Base-by-base conservation (phyloP, 371 early-diverging fungal species). In the Actinomucor elegans region DNA sequence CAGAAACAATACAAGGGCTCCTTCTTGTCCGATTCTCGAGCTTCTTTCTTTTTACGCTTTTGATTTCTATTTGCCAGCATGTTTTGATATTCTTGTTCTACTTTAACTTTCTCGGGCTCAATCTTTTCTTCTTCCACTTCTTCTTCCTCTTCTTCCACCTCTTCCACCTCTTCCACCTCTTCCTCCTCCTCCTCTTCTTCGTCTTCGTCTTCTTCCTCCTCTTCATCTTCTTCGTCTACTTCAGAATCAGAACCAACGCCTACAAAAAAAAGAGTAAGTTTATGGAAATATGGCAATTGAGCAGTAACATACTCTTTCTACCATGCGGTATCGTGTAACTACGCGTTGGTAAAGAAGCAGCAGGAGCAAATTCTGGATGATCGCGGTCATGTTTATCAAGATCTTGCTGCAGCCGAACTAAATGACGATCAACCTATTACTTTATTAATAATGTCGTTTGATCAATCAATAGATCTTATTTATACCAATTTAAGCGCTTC, bases 1-100 rank as follows among this genome's bases (percentile, higher is more conserved):
- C 98, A 98, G 53, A 88, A 88, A 63, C 98, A 98, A 67, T 98
- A 98, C 0, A 85, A 75, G 18, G 94, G 95, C 63, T 97, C 98
- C 54, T 93, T 63, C 27, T 63, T 57, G 26, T 69, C 63, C 4
- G 56, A 55, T 38, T 69, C 73, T 43, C 64, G 36, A 12, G 47
- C 61, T 43, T 68, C 75, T 32, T 68, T 68, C 38, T 66, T 62
- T 51, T 70, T 70, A 40, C 62, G 45, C 32, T 64, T 64, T 33
- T 64, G 65, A 5, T 68, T 56, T 55, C 64, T 48, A 21, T 64
- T 64, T 1, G 61, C 61, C 15, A 61, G 59, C 33, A 62, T 66
- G 33, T 36, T 27, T 31, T 46, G 50, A 34, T 58, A 57, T 5
- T 61, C 48, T 12, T 28, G 46, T 5, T 61, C 56, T 21, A 51